phyloP scores from a whole-genome alignment of 345 rosid species.

The Firmiana major region DNA sequence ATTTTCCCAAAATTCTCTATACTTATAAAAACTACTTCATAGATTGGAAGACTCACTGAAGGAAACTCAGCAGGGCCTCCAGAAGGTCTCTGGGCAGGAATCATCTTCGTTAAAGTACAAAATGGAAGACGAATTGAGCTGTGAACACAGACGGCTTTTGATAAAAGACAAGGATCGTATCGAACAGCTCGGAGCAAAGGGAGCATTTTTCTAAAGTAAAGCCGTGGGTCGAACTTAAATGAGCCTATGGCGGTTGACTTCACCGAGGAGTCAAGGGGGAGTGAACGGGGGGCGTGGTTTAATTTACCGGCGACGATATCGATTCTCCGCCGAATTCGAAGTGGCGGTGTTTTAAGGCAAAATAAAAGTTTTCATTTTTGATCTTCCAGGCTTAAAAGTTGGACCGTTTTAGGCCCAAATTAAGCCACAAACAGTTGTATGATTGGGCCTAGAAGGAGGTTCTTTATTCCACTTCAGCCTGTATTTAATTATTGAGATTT shows the following conservation, averaged over 20 bases:
- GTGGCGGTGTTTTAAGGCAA: neutral
- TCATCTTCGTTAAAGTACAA: conserved; percentile 5
- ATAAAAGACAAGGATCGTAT: neutral
- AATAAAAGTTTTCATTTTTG: neutral
- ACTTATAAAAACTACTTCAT: neutral
- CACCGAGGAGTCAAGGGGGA: neutral
- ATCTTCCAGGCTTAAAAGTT: neutral
- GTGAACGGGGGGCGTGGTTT: neutral
- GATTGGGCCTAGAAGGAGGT: neutral
- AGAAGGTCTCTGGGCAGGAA: neutral
- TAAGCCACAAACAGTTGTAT: too few species aligned
- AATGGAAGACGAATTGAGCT: conserved; percentile 14
- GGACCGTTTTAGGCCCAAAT: neutral
- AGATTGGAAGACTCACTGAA: neutral
- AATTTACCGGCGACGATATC: neutral
- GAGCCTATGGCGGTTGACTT: neutral
- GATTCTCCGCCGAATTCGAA: neutral
- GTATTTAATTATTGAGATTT: too few species aligned
- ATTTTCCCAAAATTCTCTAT: neutral
- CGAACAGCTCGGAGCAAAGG: neutral
- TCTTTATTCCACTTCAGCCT: too few species aligned
- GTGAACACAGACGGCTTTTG: neutral
- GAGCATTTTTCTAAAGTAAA: neutral
- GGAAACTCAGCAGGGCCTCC: neutral
- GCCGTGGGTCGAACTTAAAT: neutral